Evolutionary conservation across 192 early-diverging fungal species (phyloP).

Genomic region (Polychytrium aggregatum): DNA sequence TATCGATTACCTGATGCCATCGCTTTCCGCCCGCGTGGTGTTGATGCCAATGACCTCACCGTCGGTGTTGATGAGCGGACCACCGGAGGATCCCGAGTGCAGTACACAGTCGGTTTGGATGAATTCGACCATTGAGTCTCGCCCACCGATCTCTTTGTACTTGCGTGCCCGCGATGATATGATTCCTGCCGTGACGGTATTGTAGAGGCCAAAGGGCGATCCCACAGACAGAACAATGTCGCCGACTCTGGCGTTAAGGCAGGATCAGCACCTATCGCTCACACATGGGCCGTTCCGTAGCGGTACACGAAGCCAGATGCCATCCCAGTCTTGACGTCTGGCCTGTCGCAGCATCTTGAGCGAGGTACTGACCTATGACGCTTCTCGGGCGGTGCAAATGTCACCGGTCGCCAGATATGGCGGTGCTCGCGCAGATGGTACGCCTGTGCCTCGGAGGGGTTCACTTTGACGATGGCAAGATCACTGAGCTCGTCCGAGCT

Average conservation of each 20-base stretch:
- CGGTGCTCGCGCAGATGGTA: background rate
- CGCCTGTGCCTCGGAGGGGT: background rate
- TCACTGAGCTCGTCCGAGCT: conserved; percentile 29
- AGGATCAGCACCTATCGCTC: conserved; percentile 3
- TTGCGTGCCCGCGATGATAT: conserved; percentile 25
- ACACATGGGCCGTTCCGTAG: conserved; percentile 1
- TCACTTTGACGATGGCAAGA: conserved; percentile 29
- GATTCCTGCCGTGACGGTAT: conserved; percentile 38
- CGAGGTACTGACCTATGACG: no score
- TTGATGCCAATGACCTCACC: conserved; percentile 40
- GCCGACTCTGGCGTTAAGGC: conserved; percentile 9
- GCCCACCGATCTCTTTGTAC: conserved; percentile 27
- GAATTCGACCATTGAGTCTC: conserved; percentile 26
- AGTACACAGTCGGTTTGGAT: conserved; percentile 44
- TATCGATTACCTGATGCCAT: conserved; percentile 32
- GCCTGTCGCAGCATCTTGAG: no score
- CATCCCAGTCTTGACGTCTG: no score
- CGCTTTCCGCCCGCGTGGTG: conserved; percentile 29
- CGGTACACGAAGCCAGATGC: no score
- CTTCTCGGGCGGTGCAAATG: no score
- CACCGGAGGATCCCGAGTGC: conserved; percentile 34
- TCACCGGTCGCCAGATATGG: no score
- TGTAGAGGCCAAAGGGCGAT: conserved; percentile 37
- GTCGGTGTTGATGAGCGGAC: conserved; percentile 35
- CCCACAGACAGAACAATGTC: conserved; percentile 38